These are phyloP conservation scores for Candolleomyces eurysporus DNA, from an alignment of 768 basidiomycete genomes.

Conservation along the genomic window DNA sequence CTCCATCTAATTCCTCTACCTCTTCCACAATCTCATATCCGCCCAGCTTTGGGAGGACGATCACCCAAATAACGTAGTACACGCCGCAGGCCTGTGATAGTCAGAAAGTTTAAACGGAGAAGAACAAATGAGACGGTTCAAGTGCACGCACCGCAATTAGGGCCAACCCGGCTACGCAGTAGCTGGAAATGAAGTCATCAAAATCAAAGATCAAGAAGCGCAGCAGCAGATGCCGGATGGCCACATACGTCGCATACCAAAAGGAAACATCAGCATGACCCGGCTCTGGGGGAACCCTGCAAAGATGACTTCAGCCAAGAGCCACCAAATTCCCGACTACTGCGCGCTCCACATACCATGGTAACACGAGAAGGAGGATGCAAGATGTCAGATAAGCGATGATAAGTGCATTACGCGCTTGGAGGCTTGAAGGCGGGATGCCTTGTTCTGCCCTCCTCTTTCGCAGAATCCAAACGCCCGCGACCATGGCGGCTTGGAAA, in stretches of 20 bases:
- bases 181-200: conserved; percentile 13
- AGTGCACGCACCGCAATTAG: conserved; percentile 25
- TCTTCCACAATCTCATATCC: conserved; percentile 48
- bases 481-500: conserved; percentile 27
- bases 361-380: conserved; percentile 28
- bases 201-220: neutral
- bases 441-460: conserved; percentile 18
- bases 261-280: conserved; percentile 37
- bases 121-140: neutral
- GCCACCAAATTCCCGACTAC: neutral
- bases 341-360: conserved; percentile 24
- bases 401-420: conserved; percentile 23
- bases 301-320: neutral
- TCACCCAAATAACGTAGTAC: conserved; percentile 43
- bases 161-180: neutral
- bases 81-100: conserved; percentile 26
- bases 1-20: conserved; percentile 38
- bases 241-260: conserved; percentile 36
- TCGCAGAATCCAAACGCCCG: conserved; percentile 31
- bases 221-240: no score
- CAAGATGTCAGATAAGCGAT: conserved; percentile 24
- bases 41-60: conserved; percentile 39
- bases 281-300: conserved; percentile 34
- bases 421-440: conserved; percentile 21
- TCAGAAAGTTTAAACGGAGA: neutral